Conservation (phyloP, 2,329 filamentous ascomycete genomes). For the Ophiostoma ulmi region DNA sequence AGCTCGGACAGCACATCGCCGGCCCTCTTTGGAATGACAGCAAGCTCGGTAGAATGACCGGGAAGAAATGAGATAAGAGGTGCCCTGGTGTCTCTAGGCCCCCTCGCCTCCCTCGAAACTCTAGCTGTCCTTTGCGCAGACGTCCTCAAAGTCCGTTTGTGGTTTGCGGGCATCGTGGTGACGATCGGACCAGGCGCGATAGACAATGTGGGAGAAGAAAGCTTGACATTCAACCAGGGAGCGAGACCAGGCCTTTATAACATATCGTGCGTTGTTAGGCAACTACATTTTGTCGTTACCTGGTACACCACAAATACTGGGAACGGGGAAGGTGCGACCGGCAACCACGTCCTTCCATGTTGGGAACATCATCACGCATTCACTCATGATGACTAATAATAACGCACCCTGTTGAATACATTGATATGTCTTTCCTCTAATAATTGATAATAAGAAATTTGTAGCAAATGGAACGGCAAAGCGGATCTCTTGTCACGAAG, state of each 20-base stretch:
- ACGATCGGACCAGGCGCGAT: background rate
- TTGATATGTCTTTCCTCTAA: background rate
- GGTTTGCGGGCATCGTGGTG: background rate
- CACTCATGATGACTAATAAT: background rate
- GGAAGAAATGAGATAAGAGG: background rate
- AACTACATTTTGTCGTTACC: slow-evolving; percentile 5
- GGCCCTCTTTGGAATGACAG: background rate
- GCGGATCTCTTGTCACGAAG: background rate
- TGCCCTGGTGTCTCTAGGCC: background rate
- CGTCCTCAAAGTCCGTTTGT: background rate
- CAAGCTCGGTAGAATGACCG: background rate
- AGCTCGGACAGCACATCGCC: background rate
- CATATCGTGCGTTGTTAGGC: background rate
- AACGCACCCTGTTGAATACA: background rate
- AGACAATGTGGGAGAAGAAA: background rate
- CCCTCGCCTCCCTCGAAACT: background rate
- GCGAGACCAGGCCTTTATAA: background rate
- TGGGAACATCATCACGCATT: background rate
- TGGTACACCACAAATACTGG: background rate
- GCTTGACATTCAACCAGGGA: background rate
- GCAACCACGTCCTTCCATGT: background rate
- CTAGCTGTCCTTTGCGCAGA: background rate
- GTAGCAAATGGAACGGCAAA: background rate
- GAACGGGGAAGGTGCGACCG: background rate
- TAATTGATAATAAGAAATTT: no score